A percentile compares a stretch with the other conserved stretches of the same genome.
Evolutionary conservation across 2,329 filamentous ascomycete species (phyloP).

Genomic region (Trichoderma lentiforme): DNA sequence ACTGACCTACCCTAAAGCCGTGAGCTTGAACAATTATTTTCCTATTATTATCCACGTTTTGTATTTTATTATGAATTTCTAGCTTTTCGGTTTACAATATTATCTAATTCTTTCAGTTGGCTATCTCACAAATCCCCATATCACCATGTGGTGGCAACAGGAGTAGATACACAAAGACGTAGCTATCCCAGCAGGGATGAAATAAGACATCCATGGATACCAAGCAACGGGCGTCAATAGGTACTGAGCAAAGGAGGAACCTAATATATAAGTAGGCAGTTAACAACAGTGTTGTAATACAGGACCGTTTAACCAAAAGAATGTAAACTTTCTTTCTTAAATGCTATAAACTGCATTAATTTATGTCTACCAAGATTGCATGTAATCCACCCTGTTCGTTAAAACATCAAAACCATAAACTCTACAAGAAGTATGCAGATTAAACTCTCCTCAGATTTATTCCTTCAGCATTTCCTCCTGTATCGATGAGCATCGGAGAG

Average conservation of each 20-base stretch:
- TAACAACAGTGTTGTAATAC: neutral
- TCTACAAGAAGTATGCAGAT: neutral
- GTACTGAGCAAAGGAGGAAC: too few relatives aligned
- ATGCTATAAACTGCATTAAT: neutral
- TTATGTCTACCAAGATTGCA: neutral
- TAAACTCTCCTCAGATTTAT: slow-evolving; percentile 14
- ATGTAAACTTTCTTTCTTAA: too few relatives aligned
- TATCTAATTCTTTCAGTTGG: neutral
- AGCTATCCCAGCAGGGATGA: neutral
- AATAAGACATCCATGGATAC: too few relatives aligned
- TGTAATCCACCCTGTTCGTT: neutral
- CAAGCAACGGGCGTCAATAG: too few relatives aligned
- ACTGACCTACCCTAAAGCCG: slow-evolving; percentile 20
- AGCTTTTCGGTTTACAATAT: neutral
- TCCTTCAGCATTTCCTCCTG: slow-evolving; percentile 27
- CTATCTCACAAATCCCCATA: neutral
- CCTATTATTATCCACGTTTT: too few relatives aligned
- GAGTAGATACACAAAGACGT: neutral
- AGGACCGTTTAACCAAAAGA: neutral
- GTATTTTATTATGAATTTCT: neutral
- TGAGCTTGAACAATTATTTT: neutral
- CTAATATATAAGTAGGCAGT: too few relatives aligned
- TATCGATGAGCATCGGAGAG: slow-evolving; percentile 40
- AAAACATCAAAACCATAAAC: neutral
- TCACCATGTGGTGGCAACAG: neutral